These are phyloP conservation scores for Lyophyllum semitale DNA, from an alignment of 768 basidiomycete genomes.

Conservation along the genomic window DNA sequence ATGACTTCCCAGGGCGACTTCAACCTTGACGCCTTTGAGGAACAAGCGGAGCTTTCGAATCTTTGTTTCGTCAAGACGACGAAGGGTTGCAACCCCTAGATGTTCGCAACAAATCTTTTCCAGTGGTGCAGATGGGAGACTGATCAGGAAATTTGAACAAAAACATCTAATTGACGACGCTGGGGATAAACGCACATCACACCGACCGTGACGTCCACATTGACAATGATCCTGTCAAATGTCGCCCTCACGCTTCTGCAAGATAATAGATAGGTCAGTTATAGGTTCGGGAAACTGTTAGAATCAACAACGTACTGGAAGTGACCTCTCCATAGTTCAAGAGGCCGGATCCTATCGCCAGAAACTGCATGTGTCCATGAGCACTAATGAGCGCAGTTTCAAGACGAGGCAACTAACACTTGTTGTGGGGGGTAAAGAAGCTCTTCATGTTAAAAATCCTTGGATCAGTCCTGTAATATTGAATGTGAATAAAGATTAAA, in stretches of 20 bases:
- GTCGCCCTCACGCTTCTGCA: conserved; percentile 45
- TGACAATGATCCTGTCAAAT: conserved; percentile 35
- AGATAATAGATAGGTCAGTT: not conserved
- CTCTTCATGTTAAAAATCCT: conserved; percentile 24
- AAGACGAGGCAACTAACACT: conserved; percentile 10
- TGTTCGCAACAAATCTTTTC: conserved; percentile 22
- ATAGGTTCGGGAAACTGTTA: not conserved
- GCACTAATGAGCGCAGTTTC: not conserved
- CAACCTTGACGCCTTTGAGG: conserved; percentile 30
- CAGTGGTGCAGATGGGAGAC: conserved; percentile 24
- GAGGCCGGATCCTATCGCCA: conserved; percentile 22
- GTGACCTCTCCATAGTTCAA: conserved; percentile 43
- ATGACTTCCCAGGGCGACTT: conserved; percentile 19
- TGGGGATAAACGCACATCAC: conserved; percentile 32
- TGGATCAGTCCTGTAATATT: conserved; percentile 17
- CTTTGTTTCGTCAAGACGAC: conserved; percentile 16
- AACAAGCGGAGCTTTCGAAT: conserved; percentile 27
- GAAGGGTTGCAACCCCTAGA: conserved; percentile 13
- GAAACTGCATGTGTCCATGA: conserved; percentile 10
- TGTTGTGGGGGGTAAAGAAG: conserved; percentile 23
- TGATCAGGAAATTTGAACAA: conserved; percentile 6
- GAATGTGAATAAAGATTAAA: no score
- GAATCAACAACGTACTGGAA: conserved; percentile 35
- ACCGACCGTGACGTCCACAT: conserved; percentile 44
- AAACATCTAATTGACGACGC: not conserved